phyloP scores from a whole-genome alignment of 768 basidiomycete species.

The Aureoboletus auriporus region DNA sequence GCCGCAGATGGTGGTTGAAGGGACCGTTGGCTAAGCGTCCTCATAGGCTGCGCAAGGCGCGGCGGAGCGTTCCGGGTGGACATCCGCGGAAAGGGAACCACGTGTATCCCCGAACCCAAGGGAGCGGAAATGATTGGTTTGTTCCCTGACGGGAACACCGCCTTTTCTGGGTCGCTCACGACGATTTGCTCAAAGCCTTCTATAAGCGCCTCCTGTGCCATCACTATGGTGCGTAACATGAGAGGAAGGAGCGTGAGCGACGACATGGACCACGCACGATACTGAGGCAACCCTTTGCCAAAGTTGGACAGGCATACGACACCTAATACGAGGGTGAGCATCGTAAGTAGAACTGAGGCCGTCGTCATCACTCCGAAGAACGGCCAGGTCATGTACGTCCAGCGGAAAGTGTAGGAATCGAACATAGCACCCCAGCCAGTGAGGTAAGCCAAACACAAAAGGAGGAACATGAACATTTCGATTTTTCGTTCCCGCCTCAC shows the following conservation, averaged over 20 bases:
- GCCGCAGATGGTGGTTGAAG: conserved; percentile 31
- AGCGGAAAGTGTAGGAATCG: conserved; percentile 65
- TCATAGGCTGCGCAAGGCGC: conserved; percentile 18
- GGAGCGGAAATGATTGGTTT: conserved; percentile 50
- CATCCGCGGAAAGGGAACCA: conserved; percentile 37
- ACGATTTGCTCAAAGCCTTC: conserved; percentile 36
- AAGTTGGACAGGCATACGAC: conserved; percentile 71
- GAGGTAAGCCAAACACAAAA: conserved; percentile 56
- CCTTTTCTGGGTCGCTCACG: conserved; percentile 46
- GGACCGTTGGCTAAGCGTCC: background rate
- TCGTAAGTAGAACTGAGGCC: conserved; percentile 53
- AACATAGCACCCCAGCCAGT: conserved; percentile 74
- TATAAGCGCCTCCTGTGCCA: conserved; percentile 48
- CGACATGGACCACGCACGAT: conserved; percentile 44
- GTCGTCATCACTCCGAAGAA: conserved; percentile 68
- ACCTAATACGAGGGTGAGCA: conserved; percentile 56
- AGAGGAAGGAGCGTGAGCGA: background rate
- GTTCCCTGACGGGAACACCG: conserved; percentile 56
- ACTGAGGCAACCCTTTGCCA: conserved; percentile 65
- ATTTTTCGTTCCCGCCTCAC: conserved; percentile 61
- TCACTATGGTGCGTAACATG: conserved; percentile 38
- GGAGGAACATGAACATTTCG: conserved; percentile 61
- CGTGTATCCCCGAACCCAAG: conserved; percentile 31
- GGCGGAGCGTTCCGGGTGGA: conserved; percentile 27
- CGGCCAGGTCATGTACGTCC: conserved; percentile 69